phyloP scores from a whole-genome alignment of 192 early-diverging fungal species.

The Martensiomyces pterosporus region DNA sequence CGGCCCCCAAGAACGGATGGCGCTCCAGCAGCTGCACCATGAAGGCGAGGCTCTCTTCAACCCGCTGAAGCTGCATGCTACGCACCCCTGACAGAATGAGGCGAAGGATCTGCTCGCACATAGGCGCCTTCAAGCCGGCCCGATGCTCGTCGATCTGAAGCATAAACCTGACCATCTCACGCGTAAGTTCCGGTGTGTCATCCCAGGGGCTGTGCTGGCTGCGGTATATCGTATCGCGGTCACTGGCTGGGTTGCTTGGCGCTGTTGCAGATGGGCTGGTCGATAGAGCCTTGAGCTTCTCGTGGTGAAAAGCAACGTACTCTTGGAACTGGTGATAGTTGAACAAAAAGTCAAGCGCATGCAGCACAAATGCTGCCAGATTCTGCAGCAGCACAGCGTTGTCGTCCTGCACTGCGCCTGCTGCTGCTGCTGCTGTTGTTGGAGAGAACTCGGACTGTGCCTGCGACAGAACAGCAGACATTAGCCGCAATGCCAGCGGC shows the following conservation, averaged over 20 bases:
- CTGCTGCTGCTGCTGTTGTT: no score
- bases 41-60: slow-evolving; percentile 25
- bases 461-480: slow-evolving; percentile 14
- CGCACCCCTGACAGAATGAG: slow-evolving; percentile 32
- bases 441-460: slow-evolving; percentile 9
- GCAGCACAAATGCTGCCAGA: slow-evolving; percentile 11
- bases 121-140: slow-evolving; percentile 2
- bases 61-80: slow-evolving; percentile 28
- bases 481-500: slow-evolving; percentile 16
- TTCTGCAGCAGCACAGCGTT: slow-evolving; percentile 16
- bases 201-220: slow-evolving; percentile 49
- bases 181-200: slow-evolving; percentile 22
- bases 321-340: slow-evolving; percentile 44
- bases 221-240: slow-evolving; percentile 23
- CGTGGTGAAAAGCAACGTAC: slow-evolving; percentile 40
- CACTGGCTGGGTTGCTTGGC: neutral
- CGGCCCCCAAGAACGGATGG: slow-evolving; percentile 14
- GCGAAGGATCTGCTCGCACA: slow-evolving; percentile 26
- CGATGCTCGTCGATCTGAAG: slow-evolving; percentile 14
- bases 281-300: slow-evolving; percentile 33
- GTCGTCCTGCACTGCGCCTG: neutral
- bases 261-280: neutral
- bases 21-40: slow-evolving; percentile 22
- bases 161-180: slow-evolving; percentile 22
- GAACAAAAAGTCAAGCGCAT: slow-evolving; percentile 33